These are phyloP conservation scores for Alternaria longipes DNA, from an alignment of 2,329 filamentous ascomycete species.

Conservation along the genomic window DNA sequence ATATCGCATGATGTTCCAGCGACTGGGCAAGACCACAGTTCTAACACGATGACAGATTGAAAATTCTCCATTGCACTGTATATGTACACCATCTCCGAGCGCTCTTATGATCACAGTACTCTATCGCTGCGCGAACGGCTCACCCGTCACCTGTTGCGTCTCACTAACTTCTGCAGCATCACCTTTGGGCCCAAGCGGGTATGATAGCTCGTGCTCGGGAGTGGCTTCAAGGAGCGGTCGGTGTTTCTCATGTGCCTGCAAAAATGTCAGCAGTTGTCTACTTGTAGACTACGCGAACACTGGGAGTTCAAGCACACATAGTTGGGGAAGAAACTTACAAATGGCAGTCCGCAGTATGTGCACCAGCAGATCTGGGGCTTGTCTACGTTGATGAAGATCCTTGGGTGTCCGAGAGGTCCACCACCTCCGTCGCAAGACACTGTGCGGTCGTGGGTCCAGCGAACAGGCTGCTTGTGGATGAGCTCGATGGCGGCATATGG, in stretches of 20 bases:
- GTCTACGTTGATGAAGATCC: conserved; percentile 97
- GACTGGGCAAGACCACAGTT: background rate
- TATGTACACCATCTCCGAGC: conserved; percentile 35
- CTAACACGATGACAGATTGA: background rate
- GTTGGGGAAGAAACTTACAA: conserved; percentile 67
- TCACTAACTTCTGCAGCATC: conserved; percentile 67
- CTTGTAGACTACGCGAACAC: background rate
- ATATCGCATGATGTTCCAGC: background rate
- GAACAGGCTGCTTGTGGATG: conserved; percentile 93
- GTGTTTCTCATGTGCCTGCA: conserved; percentile 88
- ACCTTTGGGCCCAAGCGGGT: conserved; percentile 75
- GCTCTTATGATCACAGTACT: background rate
- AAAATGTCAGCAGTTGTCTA: conserved; percentile 20
- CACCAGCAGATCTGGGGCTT: conserved; percentile 93
- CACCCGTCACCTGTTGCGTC: conserved; percentile 66
- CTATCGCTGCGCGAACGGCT: conserved; percentile 68
- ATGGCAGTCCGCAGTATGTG: conserved; percentile 93
- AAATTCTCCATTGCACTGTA: conserved; percentile 25
- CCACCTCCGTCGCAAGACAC: conserved; percentile 94
- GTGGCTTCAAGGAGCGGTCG: conserved; percentile 83
- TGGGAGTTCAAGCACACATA: background rate
- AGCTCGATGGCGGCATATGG: conserved; percentile 91
- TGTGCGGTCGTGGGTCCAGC: conserved; percentile 83
- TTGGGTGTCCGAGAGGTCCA: conserved; percentile 87
- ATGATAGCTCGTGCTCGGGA: conserved; percentile 78